A percentile compares a stretch with the other conserved stretches of the same genome.
Conservation (phyloP, 192 early-diverging fungal genomes). For the Backusella psychrophila region DNA sequence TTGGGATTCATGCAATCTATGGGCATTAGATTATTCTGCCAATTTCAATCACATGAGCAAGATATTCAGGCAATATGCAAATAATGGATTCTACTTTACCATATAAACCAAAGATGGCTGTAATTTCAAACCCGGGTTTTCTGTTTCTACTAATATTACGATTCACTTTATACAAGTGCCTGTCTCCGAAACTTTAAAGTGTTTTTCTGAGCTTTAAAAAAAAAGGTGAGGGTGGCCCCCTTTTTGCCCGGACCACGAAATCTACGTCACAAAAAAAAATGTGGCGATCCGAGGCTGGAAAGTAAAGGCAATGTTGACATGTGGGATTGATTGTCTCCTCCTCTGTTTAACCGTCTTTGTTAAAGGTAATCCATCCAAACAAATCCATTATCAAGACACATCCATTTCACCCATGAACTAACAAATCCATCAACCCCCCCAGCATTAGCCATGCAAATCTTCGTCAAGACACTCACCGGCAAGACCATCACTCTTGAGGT, state of each 20-base stretch:
- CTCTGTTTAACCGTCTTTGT: slow-evolving; percentile 20
- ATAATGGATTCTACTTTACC: too few relatives aligned
- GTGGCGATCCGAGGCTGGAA: neutral
- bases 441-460: slow-evolving; percentile 55
- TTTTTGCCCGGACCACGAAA: neutral
- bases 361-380: slow-evolving; percentile 25
- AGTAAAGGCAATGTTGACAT: neutral
- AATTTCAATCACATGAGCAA: too few relatives aligned
- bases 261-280: slow-evolving; percentile 2
- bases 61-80: too few relatives aligned
- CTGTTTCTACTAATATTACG: too few relatives aligned
- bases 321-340: neutral
- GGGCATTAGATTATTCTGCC: neutral
- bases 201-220: neutral
- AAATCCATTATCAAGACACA: neutral
- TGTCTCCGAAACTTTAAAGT: too few relatives aligned
- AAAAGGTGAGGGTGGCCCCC: neutral
- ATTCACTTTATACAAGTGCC: too few relatives aligned
- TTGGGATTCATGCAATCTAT: too few relatives aligned
- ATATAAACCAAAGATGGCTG: too few relatives aligned
- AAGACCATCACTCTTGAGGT: slow-evolving; percentile 68
- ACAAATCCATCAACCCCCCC: slow-evolving; percentile 3
- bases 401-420: neutral
- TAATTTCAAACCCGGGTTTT: too few relatives aligned
- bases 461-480: slow-evolving; percentile 66